Base-by-base conservation (phyloP, 2,329 filamentous ascomycete species). In the Cladosporium sp. region DNA sequence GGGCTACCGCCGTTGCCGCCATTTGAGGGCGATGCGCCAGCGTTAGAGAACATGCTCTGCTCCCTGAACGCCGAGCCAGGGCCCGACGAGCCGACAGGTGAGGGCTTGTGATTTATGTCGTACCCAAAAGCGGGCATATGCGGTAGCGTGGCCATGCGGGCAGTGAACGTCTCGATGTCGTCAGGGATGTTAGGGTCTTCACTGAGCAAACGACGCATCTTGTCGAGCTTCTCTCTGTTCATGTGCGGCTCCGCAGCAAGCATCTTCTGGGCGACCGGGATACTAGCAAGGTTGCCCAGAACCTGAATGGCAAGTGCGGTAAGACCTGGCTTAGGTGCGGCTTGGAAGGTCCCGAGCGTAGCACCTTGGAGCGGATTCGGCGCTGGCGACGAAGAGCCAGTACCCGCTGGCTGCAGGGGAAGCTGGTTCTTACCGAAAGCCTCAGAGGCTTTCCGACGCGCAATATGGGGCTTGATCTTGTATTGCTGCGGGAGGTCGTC, bases 401-500 rank as follows among this genome's bases (percentile, higher is more conserved):
- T 57, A 16, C 59, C 61, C 11, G 51, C 66, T 40, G 65, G 63
- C 56, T 68, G 63, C 14, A 68, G 40, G n/a, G 59, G 60, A 18
- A 28, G 50, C 43, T 57, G 57, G 43, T 52, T 57, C 46, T 58
- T 58, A n/a, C 48, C 48, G 33, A 61, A 54, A 2, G 54, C 59
- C 46, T 69, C 67, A 7, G 65, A 68, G 16, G 56, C 58, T 67
- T 91, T 91, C 22, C 87, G 83, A 57, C 88, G 87, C 5, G 84
- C 70, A 57, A 80, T 83, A 57, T 86, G 84, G 0, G 85, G 84
- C 67, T 95, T 95, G 3, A 87, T 83, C 58, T 88, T 85, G 56
- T 91, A 80, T 59, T 87, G 83, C 56, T 90, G 84, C 0, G 93
- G 93, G 4, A 98, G 77, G 60, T 96, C 88, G 50, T 97, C 92